Evolutionary conservation across 73 alveolate genomes (phyloP).

Genomic region (Tetrahymena elliotti): DNA sequence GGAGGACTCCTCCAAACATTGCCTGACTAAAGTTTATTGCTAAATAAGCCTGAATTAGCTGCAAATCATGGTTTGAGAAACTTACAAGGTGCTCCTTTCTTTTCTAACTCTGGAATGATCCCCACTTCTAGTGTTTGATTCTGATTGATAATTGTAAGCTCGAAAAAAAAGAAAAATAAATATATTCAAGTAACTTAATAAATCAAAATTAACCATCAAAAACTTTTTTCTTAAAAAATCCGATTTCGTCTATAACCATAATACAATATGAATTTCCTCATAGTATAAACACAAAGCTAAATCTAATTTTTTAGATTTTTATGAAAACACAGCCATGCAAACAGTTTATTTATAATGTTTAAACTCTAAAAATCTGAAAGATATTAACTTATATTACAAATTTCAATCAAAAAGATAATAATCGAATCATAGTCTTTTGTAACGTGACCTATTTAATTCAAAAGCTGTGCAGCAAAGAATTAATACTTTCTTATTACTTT

Average conservation of each 20-base stretch:
- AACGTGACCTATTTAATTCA: background rate
- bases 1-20: background rate
- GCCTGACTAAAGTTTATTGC: background rate
- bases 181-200: background rate
- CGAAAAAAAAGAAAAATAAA: background rate
- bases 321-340: background rate
- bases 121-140: background rate
- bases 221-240: background rate
- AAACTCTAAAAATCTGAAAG: background rate
- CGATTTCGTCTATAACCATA: background rate
- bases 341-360: background rate
- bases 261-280: too few relatives aligned
- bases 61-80: background rate
- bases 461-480: background rate
- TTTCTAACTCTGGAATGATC: background rate
- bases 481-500: background rate
- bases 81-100: background rate
- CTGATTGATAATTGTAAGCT: background rate
- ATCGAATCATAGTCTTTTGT: background rate
- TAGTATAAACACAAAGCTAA: background rate
- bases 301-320: background rate
- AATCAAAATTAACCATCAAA: background rate
- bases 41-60: background rate
- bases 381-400: too few relatives aligned
- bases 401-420: background rate